Percentiles rank a stretch among this genome's conserved stretches.
phyloP scores from a whole-genome alignment of 2,329 filamentous ascomycete species.

The Fusarium stilboides region DNA sequence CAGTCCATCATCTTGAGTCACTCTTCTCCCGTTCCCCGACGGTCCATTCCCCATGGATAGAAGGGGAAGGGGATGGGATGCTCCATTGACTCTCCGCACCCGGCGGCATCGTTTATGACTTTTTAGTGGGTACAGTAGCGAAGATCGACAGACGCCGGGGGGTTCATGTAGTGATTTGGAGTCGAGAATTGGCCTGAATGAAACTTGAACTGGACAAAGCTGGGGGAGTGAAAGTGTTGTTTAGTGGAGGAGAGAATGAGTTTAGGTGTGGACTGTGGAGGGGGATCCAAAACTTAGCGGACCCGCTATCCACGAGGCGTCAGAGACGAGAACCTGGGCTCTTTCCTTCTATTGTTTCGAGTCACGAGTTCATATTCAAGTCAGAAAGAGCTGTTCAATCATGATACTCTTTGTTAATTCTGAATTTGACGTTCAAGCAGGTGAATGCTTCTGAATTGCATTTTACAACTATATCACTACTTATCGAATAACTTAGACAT shows the following conservation, averaged over 20 bases:
- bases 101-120: conserved; percentile 14
- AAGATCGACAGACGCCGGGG: conserved; percentile 15
- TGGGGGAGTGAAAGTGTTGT: conserved; percentile 39
- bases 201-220: conserved; percentile 21
- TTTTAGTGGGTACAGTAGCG: conserved; percentile 8
- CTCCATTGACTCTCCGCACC: conserved; percentile 36
- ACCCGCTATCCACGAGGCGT: conserved; percentile 28
- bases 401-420: no score
- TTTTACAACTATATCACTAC: no score
- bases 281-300: conserved; percentile 26
- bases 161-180: conserved; percentile 24
- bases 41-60: conserved; percentile 33
- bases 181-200: neutral
- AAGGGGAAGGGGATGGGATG: conserved; percentile 6
- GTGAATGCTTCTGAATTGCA: no score
- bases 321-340: conserved; percentile 6
- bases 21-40: conserved; percentile 40
- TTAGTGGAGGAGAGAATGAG: conserved; percentile 15
- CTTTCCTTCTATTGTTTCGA: conserved; percentile 12
- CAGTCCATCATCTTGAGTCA: conserved; percentile 28
- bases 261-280: conserved; percentile 2
- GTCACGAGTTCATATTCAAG: conserved; percentile 5
- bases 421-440: no score
- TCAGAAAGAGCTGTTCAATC: neutral
- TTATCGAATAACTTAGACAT: neutral